Conservation (phyloP, 2,329 filamentous ascomycete species). For the Stylonectria norvegica region DNA sequence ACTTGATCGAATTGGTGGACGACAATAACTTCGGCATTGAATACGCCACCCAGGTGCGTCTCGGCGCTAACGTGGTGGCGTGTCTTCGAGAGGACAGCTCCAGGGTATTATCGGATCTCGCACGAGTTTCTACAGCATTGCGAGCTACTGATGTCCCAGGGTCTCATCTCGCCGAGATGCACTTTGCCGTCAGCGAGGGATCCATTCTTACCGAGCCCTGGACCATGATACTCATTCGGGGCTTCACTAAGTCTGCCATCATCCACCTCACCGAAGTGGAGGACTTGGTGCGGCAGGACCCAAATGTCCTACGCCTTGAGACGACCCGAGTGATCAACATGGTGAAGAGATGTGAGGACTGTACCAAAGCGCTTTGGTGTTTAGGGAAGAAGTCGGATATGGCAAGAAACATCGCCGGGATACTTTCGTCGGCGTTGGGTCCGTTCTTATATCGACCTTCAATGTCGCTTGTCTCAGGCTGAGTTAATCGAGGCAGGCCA, state of each 20-base stretch:
- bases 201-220: slow-evolving; percentile 59
- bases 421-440: slow-evolving; percentile 23
- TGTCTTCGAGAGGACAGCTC: slow-evolving; percentile 44
- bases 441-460: slow-evolving; percentile 24
- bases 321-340: slow-evolving; percentile 23
- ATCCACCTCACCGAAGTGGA: slow-evolving; percentile 36
- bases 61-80: slow-evolving; percentile 32
- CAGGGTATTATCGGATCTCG: slow-evolving; percentile 46
- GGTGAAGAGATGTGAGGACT: slow-evolving; percentile 42
- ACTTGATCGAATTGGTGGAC: slow-evolving; percentile 51
- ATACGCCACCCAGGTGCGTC: slow-evolving; percentile 26
- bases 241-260: slow-evolving; percentile 47
- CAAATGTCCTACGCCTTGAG: slow-evolving; percentile 13
- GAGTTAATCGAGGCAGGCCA: slow-evolving; percentile 19
- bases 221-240: slow-evolving; percentile 53
- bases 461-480: slow-evolving; percentile 14
- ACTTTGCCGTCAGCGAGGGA: slow-evolving; percentile 51
- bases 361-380: slow-evolving; percentile 51
- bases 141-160: slow-evolving; percentile 24
- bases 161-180: slow-evolving; percentile 38
- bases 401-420: slow-evolving; percentile 28
- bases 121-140: slow-evolving; percentile 41
- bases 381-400: slow-evolving; percentile 55
- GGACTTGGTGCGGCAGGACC: slow-evolving; percentile 26
- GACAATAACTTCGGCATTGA: slow-evolving; percentile 29